Evolutionary conservation across 768 basidiomycete species (phyloP).

Genomic region (Calocera cornea): DNA sequence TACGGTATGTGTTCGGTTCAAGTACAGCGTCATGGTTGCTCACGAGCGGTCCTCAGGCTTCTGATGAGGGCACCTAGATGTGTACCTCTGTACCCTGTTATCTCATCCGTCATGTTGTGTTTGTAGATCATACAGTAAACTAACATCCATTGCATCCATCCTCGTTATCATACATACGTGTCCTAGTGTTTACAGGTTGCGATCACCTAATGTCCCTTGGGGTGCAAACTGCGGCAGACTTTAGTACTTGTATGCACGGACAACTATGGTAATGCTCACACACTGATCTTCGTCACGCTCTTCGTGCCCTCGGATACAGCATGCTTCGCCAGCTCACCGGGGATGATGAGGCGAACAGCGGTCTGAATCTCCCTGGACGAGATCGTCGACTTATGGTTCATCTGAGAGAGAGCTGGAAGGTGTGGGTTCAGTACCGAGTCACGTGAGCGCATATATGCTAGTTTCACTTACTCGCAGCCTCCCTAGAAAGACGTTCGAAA

Average conservation of each 20-base stretch:
- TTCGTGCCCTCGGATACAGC: constrained; percentile 91
- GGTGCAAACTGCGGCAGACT: neutral
- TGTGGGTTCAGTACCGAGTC: neutral
- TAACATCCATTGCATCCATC: no score
- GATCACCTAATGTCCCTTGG: neutral
- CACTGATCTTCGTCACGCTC: constrained; percentile 58
- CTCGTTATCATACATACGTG: no score
- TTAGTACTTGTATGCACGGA: neutral
- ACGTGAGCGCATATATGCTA: neutral
- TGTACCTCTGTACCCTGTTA: neutral
- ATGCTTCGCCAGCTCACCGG: constrained; percentile 89
- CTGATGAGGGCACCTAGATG: neutral
- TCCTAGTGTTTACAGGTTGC: no score
- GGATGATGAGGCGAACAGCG: constrained; percentile 88
- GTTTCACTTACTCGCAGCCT: constrained; percentile 61
- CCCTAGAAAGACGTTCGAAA: constrained; percentile 83
- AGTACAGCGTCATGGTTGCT: neutral
- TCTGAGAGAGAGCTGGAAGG: constrained; percentile 71
- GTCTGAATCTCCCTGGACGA: constrained; percentile 98
- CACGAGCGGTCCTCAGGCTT: neutral
- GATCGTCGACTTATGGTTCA: constrained; percentile 98
- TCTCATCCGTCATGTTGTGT: neutral
- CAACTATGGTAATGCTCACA: constrained; percentile 15
- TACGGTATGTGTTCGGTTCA: neutral
- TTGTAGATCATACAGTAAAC: neutral